Percentiles rank a stretch among this genome's conserved stretches.
Conservation (phyloP, 116 monocot species). For the Iris pallida region DNA sequence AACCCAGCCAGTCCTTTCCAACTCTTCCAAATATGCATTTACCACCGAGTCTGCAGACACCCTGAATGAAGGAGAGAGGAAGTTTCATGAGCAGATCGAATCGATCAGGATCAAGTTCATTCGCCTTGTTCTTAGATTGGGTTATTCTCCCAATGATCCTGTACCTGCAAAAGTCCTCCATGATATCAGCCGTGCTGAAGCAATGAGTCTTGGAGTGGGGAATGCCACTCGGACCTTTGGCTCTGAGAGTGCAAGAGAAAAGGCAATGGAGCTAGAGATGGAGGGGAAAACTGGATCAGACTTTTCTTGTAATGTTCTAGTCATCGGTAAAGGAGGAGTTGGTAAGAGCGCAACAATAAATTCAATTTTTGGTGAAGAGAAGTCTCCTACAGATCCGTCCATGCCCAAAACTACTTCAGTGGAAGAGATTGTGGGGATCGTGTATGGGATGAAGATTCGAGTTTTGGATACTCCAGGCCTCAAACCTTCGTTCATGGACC, state of each 20-base stretch:
- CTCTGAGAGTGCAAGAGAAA: constrained; percentile 8
- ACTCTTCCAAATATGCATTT: too few species aligned
- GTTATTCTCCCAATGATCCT: constrained; percentile 26
- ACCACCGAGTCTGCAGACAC: too few species aligned
- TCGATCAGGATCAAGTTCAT: constrained; percentile 33
- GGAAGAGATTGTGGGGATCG: constrained; percentile 22
- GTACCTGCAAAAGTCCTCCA: constrained; percentile 23
- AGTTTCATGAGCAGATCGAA: constrained; percentile 28
- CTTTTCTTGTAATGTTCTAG: constrained; percentile 37
- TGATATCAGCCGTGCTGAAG: constrained; percentile 21
- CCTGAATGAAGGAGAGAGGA: constrained; percentile 1
- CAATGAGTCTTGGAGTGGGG: too few species aligned
- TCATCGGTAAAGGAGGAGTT: constrained; percentile 40
- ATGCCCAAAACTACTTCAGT: constrained; percentile 27
- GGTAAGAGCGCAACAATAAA: constrained; percentile 42
- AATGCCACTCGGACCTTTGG: background rate
- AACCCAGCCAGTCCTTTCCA: too few species aligned
- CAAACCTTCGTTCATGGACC: constrained; percentile 28
- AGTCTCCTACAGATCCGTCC: constrained; percentile 27
- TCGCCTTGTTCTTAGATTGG: constrained; percentile 27
- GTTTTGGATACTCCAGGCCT: constrained; percentile 41
- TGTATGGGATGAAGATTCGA: constrained; percentile 38
- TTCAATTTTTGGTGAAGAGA: constrained; percentile 40
- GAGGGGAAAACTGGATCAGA: constrained; percentile 15
- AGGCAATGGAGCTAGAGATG: constrained; percentile 21